Conservation (phyloP, 2,329 filamentous ascomycete genomes). For the Penicillium rolfsii region DNA sequence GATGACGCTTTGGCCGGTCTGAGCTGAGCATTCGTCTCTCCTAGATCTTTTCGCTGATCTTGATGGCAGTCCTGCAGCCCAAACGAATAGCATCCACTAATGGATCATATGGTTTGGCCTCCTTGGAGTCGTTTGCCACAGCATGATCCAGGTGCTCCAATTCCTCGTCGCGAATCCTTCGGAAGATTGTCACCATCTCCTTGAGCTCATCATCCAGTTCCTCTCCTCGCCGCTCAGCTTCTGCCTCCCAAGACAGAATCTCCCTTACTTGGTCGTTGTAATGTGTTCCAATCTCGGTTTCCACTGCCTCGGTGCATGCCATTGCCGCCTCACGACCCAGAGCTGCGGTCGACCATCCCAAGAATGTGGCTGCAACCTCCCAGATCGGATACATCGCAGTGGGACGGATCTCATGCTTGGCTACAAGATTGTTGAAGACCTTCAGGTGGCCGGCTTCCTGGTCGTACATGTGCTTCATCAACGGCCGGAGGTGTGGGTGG, state of each 20-base stretch:
- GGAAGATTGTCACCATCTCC: conserved; percentile 71
- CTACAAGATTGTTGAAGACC: conserved; percentile 82
- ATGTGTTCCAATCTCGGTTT: conserved; percentile 95
- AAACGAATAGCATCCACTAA: conserved; percentile 83
- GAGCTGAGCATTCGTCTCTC: neutral
- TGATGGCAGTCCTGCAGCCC: conserved; percentile 92
- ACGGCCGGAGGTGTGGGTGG: conserved; percentile 82
- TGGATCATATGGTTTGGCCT: conserved; percentile 86
- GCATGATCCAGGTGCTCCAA: conserved; percentile 95
- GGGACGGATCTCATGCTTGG: conserved; percentile 85
- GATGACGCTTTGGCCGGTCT: neutral
- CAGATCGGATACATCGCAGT: conserved; percentile 92
- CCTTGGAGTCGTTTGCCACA: conserved; percentile 87
- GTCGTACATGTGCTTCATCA: conserved; percentile 98
- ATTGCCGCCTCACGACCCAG: conserved; percentile 93
- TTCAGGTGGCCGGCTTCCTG: conserved; percentile 87
- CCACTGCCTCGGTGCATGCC: conserved; percentile 97
- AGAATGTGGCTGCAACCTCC: conserved; percentile 74
- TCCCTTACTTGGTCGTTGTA: conserved; percentile 90
- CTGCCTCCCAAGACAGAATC: conserved; percentile 77
- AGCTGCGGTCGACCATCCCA: conserved; percentile 88
- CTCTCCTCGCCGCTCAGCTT: conserved; percentile 76
- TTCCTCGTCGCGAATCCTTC: conserved; percentile 91
- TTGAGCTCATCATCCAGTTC: conserved; percentile 77
- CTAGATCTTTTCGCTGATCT: conserved; percentile 66